Conservation (phyloP, 345 rosid genomes). For the Lepidium sativum region DNA sequence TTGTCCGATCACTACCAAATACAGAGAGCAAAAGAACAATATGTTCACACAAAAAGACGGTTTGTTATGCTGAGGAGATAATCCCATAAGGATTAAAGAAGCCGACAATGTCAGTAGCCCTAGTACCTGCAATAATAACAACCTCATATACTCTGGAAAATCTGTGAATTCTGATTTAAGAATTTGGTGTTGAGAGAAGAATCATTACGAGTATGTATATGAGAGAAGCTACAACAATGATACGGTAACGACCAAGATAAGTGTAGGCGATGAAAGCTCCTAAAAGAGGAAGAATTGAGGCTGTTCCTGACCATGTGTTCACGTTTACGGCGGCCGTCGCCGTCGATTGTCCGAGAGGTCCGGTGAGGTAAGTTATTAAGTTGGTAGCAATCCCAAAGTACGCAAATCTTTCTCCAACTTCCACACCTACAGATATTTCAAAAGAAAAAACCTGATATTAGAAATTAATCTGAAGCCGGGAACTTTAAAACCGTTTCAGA, state of each 20-base stretch:
- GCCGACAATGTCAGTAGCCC: slow-evolving; percentile 57
- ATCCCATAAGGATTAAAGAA: slow-evolving; percentile 28
- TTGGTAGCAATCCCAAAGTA: slow-evolving; percentile 39
- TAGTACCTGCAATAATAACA: slow-evolving; percentile 39
- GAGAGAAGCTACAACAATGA: slow-evolving; percentile 36
- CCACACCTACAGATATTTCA: slow-evolving; percentile 22
- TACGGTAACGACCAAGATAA: slow-evolving; percentile 43
- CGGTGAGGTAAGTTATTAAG: slow-evolving; percentile 40
- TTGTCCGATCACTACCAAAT: slow-evolving; percentile 25
- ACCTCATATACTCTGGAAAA: background rate
- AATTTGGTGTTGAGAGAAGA: background rate
- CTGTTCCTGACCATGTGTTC: slow-evolving; percentile 43
- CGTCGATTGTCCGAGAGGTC: slow-evolving; percentile 41
- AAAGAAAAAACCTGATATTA: background rate
- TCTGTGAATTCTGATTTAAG: too few relatives aligned
- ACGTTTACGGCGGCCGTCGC: slow-evolving; percentile 43
- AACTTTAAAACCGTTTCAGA: background rate
- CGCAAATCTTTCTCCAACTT: slow-evolving; percentile 46
- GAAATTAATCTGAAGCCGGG: background rate
- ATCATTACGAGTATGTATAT: slow-evolving; percentile 32
- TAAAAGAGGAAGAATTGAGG: slow-evolving; percentile 34
- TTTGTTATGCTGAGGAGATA: slow-evolving; percentile 26
- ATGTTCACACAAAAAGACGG: slow-evolving; percentile 27
- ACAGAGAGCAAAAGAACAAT: slow-evolving; percentile 24
- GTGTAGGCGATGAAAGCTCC: slow-evolving; percentile 48